These are phyloP conservation scores for Dittrichia graveolens DNA, from an alignment of 129 eudicot genomes.

Conservation along the genomic window DNA sequence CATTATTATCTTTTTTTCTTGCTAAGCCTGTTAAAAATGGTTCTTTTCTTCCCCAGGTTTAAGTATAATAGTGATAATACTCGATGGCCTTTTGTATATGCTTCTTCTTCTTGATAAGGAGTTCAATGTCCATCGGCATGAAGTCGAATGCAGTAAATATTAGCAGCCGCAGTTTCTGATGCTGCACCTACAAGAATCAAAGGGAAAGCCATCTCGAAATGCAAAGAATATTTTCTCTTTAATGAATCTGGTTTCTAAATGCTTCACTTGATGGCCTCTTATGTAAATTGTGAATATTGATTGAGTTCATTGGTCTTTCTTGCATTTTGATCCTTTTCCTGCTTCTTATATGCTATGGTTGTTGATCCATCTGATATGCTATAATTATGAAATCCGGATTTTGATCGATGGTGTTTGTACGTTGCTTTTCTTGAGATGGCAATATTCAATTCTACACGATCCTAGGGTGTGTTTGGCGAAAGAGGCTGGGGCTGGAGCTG, in stretches of 20 bases:
- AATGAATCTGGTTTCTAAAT: conserved; percentile 11
- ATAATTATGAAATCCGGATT: no score
- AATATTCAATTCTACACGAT: no score
- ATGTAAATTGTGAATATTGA: conserved; percentile 41
- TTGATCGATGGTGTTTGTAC: no score
- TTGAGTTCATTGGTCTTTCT: conserved; percentile 25
- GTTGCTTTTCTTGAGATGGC: no score
- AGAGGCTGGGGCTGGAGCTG: no score
- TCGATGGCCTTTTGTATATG: conserved; percentile 13
- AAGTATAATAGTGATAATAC: background rate
- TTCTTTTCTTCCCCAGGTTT: conserved; percentile 22
- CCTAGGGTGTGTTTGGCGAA: no score
- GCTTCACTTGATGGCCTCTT: conserved; percentile 31
- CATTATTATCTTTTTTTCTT: background rate
- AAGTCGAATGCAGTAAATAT: conserved; percentile 26
- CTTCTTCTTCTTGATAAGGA: conserved; percentile 14
- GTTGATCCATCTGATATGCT: no score
- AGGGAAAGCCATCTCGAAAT: conserved; percentile 10
- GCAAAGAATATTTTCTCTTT: conserved; percentile 17
- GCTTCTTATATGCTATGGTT: conserved; percentile 6
- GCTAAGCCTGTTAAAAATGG: background rate
- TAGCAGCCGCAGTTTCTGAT: background rate
- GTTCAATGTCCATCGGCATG: conserved; percentile 1
- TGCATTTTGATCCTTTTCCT: conserved; percentile 6
- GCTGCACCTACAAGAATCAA: conserved; percentile 18